These are phyloP conservation scores for Copromyces sp. DNA, from an alignment of 495 filamentous ascomycete genomes.

Conservation along the genomic window DNA sequence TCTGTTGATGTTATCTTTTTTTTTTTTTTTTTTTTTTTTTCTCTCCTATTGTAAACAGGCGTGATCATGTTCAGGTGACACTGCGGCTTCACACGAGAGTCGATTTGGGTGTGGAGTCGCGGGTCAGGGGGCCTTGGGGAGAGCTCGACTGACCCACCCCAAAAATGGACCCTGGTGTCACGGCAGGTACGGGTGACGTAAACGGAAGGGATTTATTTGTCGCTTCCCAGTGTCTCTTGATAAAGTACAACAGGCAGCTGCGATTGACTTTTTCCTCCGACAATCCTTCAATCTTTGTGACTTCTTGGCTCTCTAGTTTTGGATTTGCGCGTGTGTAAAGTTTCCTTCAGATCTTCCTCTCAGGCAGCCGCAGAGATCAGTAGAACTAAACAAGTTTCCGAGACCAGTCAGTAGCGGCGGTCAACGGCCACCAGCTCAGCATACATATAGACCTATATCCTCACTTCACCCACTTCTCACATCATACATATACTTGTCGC, in stretches of 20 bases:
- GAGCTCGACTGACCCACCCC: neutral
- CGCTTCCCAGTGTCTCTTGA: neutral
- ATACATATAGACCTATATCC: neutral
- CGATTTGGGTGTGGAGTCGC: neutral
- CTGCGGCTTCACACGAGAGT: neutral
- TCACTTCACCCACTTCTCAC: neutral
- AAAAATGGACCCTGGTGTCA: neutral
- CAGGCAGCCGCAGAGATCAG: neutral
- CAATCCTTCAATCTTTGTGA: neutral
- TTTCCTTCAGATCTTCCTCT: neutral
- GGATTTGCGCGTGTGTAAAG: neutral
- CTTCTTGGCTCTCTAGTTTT: neutral
- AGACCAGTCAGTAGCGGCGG: neutral
- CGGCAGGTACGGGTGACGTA: neutral
- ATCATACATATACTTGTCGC: neutral
- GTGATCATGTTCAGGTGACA: neutral
- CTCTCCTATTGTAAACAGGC: neutral
- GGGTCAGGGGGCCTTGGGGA: neutral
- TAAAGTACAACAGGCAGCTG: neutral
- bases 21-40: neutral
- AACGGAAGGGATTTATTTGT: neutral
- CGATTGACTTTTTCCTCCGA: neutral
- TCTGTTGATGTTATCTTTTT: neutral
- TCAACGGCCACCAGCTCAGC: neutral
- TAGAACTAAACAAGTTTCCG: neutral